Evolutionary conservation across 768 basidiomycete genomes (phyloP), one percentile per base, ranked within the genome.

Genomic region (Russula ochroleuca): DNA sequence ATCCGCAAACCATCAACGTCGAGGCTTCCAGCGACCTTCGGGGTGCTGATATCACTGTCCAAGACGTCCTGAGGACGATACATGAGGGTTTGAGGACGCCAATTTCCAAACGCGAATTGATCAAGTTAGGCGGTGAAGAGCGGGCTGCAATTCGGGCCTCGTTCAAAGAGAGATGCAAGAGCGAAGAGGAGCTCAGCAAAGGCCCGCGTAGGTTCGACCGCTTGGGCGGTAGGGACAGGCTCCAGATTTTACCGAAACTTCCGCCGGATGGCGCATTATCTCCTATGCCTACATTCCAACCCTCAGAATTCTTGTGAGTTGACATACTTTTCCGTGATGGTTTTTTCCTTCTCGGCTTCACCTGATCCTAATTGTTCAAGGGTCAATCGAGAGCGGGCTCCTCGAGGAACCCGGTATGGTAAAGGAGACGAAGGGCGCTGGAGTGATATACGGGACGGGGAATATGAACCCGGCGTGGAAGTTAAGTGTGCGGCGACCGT

Each of bases 141-240:
- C 37, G 52, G 19, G 28, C 4, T 5, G 11, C 2, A 5, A 15
- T 48, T 2, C 23, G 35, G 21, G 40, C 21, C 17, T 21, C 59
- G 21, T 61, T 61, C 50, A 45, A 23, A 23, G 17, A 19, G 51
- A 61, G 59, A 52, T 61, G 59, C 41, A 45, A 14, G 31, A 43
- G 15, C 1, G 63, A 54, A 21, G 50, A 47, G n/a, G 57, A 59
- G 25, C 35, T 45, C 19, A 35, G 57, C 5, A 41, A 48, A 25
- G 57, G 63, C 28, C 25, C 47, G 8, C 21, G 47, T 35, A 35
- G 31, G 31, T 21, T 64, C 9, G 63, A 60, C 21, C 54, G 43
- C 28, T 21, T 64, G 23, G 2, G 58, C 7, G 59, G 58, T 1
- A 48, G 63, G 58, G 45, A 64, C 48, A n/a, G n/a, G n/a, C n/a